Evolutionary conservation across 2,329 filamentous ascomycete species (phyloP).

Genomic region (Teratosphaeria pseudoeucalypti): DNA sequence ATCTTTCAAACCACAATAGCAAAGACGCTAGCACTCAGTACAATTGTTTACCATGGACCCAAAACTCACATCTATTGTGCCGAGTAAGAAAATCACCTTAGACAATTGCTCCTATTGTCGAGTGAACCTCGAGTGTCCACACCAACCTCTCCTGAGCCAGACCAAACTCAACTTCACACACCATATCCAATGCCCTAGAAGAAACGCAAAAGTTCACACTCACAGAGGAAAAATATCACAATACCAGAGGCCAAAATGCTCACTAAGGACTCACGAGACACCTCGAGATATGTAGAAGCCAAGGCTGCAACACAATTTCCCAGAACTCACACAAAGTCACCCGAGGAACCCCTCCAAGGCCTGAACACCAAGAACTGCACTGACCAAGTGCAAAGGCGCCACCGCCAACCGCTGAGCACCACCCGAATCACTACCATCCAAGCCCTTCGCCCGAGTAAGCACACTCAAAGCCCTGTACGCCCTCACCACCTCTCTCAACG

Average conservation of each 20-base stretch:
- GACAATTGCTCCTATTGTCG: not conserved
- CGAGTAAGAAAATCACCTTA: not conserved
- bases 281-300: no score
- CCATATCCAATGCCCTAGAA: not conserved
- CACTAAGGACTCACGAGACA: not conserved
- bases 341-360: conserved; percentile 37
- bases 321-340: not conserved
- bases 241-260: not conserved
- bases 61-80: not conserved
- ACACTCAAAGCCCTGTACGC: conserved; percentile 60
- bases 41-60: not conserved
- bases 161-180: not conserved
- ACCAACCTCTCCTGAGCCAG: not conserved
- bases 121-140: not conserved
- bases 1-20: not conserved
- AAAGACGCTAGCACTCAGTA: not conserved
- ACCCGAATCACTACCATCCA: conserved; percentile 43
- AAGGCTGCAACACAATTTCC: not conserved
- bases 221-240: not conserved
- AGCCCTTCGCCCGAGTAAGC: conserved; percentile 55
- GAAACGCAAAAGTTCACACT: not conserved
- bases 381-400: conserved; percentile 70
- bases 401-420: conserved; percentile 32
- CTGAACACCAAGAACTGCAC: conserved; percentile 57
- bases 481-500: conserved; percentile 59